Conservation (phyloP, 768 basidiomycete species). For the Boletus fagicola region DNA sequence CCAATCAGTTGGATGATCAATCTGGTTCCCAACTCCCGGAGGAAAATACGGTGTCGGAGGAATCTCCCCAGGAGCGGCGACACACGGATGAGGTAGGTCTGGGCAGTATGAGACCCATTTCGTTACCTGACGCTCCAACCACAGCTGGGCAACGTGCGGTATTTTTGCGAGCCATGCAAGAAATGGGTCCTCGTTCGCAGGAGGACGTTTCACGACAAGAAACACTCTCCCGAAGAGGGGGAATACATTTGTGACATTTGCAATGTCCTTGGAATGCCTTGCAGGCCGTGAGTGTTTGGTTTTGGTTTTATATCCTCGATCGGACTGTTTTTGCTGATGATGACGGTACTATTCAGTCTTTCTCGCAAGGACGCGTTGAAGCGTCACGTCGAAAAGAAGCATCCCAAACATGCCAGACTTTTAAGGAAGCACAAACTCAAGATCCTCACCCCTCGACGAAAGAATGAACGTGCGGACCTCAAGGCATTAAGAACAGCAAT, state of each 20-base stretch:
- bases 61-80: background rate
- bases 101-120: background rate
- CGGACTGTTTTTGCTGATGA: background rate
- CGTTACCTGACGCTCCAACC: background rate
- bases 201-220: background rate
- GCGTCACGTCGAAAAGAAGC: background rate
- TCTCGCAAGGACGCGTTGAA: slow-evolving; percentile 6
- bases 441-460: background rate
- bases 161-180: background rate
- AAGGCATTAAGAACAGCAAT: background rate
- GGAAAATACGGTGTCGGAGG: too few species aligned
- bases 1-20: background rate
- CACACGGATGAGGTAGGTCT: background rate
- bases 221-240: background rate
- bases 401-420: background rate
- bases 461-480: background rate
- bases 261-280: background rate
- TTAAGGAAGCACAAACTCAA: background rate
- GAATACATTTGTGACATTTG: background rate
- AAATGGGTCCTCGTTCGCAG: background rate
- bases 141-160: background rate
- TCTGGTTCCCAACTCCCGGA: background rate
- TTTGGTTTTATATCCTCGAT: background rate
- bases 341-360: background rate
- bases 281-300: background rate